Conservation (phyloP, 495 filamentous ascomycete species). For the Talaromyces trachyspermus region DNA sequence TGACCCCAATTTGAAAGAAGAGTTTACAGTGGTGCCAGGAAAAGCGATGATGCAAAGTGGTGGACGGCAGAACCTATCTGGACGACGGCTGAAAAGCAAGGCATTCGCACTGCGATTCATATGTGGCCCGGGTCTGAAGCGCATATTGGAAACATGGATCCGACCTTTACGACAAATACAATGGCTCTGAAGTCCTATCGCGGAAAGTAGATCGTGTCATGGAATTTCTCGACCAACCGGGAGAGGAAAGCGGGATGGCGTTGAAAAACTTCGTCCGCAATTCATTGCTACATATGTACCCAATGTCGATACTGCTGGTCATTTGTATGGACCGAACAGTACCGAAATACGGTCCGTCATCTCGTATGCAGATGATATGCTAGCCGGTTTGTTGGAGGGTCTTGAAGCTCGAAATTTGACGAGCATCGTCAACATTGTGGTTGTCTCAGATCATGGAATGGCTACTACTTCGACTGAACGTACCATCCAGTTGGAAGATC, state of each 20-base stretch:
- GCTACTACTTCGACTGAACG: constrained; percentile 76
- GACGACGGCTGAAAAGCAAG: constrained; percentile 78
- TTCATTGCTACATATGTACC: constrained; percentile 93
- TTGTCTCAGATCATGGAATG: constrained; percentile 99
- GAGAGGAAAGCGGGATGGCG: constrained; percentile 42
- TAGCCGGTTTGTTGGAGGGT: constrained; percentile 65
- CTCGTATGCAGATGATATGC: constrained; percentile 65
- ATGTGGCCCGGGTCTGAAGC: constrained; percentile 99
- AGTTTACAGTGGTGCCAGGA: constrained; percentile 59
- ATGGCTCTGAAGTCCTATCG: constrained; percentile 62
- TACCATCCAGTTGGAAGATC: constrained; percentile 88
- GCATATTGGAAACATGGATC: constrained; percentile 55
- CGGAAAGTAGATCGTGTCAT: constrained; percentile 73
- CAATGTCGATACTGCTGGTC: constrained; percentile 78
- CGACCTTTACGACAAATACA: constrained; percentile 77
- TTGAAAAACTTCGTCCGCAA: constrained; percentile 55
- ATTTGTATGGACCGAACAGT: constrained; percentile 86
- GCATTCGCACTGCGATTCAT: constrained; percentile 72
- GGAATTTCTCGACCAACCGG: constrained; percentile 73
- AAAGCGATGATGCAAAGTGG: constrained; percentile 78
- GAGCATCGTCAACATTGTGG: constrained; percentile 83
- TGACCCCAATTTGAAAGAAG: constrained; percentile 65
- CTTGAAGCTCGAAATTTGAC: constrained; percentile 78
- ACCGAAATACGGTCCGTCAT: constrained; percentile 79
- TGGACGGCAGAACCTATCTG: constrained; percentile 92